phyloP scores from a whole-genome alignment of 2,329 filamentous ascomycete species.

The Stemphylium beticola region DNA sequence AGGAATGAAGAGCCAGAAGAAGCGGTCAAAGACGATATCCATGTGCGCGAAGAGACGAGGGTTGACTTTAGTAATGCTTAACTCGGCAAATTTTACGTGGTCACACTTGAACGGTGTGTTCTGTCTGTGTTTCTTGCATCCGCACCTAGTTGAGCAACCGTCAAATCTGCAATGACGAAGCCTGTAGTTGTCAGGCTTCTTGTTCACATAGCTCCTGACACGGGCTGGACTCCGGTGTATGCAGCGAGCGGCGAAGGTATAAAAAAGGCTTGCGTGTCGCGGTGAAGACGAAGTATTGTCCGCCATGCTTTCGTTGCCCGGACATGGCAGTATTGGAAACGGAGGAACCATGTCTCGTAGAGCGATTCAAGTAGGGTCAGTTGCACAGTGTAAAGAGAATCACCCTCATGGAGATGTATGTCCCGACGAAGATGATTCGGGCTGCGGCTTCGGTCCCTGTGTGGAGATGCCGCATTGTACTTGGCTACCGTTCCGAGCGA shows the following conservation, averaged over 20 bases:
- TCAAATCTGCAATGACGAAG: too few relatives aligned
- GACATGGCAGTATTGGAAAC: slow-evolving; percentile 13
- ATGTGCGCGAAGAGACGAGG: background rate
- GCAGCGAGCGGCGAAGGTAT: too few relatives aligned
- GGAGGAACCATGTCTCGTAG: background rate
- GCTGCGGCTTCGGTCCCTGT: slow-evolving; percentile 8
- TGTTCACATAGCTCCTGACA: too few relatives aligned
- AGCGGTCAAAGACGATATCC: background rate
- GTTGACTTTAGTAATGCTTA: background rate
- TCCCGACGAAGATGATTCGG: slow-evolving; percentile 5
- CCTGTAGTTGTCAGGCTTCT: too few relatives aligned
- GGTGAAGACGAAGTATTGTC: too few relatives aligned
- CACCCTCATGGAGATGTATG: background rate
- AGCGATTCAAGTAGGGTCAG: background rate
- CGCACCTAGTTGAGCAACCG: too few relatives aligned
- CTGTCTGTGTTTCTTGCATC: too few relatives aligned
- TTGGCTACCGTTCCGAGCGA: background rate
- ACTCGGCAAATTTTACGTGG: too few relatives aligned
- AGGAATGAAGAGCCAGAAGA: background rate
- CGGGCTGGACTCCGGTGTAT: too few relatives aligned
- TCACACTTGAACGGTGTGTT: too few relatives aligned
- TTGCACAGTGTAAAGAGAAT: background rate
- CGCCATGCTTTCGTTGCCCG: slow-evolving; percentile 26
- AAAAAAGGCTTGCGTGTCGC: too few relatives aligned
- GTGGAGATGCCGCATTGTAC: slow-evolving; percentile 16